phyloP scores from a whole-genome alignment of 2,329 filamentous ascomycete genomes.

The Pseudocercospora pini-densiflorae region DNA sequence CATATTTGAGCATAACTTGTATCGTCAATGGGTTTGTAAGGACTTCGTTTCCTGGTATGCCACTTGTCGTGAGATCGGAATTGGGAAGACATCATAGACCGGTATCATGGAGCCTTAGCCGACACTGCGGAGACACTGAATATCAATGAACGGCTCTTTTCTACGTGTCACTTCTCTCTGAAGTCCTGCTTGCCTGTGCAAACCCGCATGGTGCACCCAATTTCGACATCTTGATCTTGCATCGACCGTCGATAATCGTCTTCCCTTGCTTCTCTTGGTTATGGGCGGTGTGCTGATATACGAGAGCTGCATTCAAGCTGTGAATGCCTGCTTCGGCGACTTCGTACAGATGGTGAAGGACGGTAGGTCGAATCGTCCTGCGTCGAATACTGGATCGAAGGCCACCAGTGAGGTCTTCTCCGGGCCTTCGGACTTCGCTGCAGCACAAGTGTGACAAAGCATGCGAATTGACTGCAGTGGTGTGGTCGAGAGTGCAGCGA shows the following conservation, averaged over 20 bases:
- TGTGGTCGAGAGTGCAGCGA: background rate
- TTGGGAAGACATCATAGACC: background rate
- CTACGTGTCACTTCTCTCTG: background rate
- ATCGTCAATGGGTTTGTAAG: no score
- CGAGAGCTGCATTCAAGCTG: background rate
- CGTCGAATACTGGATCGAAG: background rate
- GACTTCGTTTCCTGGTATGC: background rate
- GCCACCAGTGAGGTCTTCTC: background rate
- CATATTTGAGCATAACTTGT: no score
- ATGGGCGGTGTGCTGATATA: background rate
- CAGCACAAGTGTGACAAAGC: background rate
- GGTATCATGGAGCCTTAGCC: background rate
- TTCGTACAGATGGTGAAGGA: background rate
- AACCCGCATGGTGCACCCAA: no score
- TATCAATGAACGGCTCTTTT: background rate
- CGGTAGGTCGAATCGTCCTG: background rate
- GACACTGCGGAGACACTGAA: background rate
- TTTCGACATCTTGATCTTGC: background rate
- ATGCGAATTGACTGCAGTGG: background rate
- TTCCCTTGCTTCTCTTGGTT: background rate
- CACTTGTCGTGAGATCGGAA: background rate
- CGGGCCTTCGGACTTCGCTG: background rate
- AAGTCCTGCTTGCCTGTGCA: no score
- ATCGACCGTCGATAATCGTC: background rate
- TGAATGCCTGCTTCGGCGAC: background rate